Base-by-base conservation (phyloP, 2,329 filamentous ascomycete species). In the Onygenales sp. region DNA sequence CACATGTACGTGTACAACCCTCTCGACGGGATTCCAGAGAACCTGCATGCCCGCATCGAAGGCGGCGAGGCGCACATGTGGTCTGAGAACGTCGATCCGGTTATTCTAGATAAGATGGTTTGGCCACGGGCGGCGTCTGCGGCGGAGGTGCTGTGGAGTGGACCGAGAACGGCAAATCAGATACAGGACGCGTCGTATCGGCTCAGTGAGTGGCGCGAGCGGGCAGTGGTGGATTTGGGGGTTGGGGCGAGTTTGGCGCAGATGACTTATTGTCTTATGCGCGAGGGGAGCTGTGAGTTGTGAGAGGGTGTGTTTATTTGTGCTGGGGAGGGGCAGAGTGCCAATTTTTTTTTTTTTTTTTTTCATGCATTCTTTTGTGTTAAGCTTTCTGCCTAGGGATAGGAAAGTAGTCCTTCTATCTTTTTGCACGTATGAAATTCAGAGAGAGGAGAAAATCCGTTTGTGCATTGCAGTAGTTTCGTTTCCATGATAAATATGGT, bases 11-110 rank as follows among this genome's bases (percentile, higher is more conserved):
- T 82, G 17, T 87, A 92, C 68, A 85, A 95, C 65, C 89, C 89
- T 0, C 73, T 83, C 3, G 76, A 72, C 2, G 81, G 80, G 45
- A 75, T 95, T 4, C 79, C 84, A 0, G 70, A 69, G 8, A 76
- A 83, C 31, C 69, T 82, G 43, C 80, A 82, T 31, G 77, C 84
- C 63, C 78, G 88, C 10, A 84, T 95, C 2, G 68, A 93, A 7
- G 90, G 90, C 44, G 90, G 88, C 31, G 90, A 95, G 72, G 82
- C 85, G 13, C 86, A 87, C 53, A 80, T 89, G 54, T 95, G 88
- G 88, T 80, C 79, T 58, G 90, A 95, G 65, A 79, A 82, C 72
- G 85, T 85, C 6, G 90, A 95, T 68, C 71, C 81, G 2, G 72
- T 82, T n/a, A 90, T 85, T 65, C 67, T 95, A 11, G 88, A 95